These are phyloP conservation scores for Cyclotella choctawhatcheeana DNA, from an alignment of 108 stramenopile species.

Conservation along the genomic window DNA sequence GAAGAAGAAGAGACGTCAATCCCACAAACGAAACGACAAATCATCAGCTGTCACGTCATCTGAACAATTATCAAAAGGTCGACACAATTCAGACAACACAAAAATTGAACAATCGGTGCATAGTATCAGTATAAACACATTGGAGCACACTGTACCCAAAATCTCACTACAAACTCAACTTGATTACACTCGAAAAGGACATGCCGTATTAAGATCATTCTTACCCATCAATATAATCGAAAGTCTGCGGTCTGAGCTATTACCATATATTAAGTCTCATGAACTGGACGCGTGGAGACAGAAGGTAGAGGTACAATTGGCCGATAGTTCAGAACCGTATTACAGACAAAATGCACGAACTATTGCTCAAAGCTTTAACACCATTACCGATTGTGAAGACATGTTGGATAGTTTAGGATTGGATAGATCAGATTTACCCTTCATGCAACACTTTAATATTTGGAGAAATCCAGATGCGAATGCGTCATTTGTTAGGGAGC, in stretches of 20 bases:
- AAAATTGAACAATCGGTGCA: too few relatives aligned
- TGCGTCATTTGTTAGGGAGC: conserved; percentile 48
- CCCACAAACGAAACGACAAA: too few relatives aligned
- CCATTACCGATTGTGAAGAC: conserved; percentile 58
- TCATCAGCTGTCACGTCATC: too few relatives aligned
- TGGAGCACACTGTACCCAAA: neutral
- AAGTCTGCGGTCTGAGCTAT: conserved; percentile 48
- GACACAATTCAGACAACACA: too few relatives aligned
- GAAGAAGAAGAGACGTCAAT: neutral
- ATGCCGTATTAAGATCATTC: conserved; percentile 72
- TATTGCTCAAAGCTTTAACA: conserved; percentile 44
- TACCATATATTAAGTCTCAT: conserved; percentile 45
- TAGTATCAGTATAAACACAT: too few relatives aligned
- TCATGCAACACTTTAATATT: conserved; percentile 87
- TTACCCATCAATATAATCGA: conserved; percentile 41
- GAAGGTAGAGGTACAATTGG: conserved; percentile 82
- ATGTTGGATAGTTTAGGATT: conserved; percentile 59
- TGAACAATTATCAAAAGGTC: too few relatives aligned
- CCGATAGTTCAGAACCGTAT: conserved; percentile 37
- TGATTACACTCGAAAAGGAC: conserved; percentile 78
- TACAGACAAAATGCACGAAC: conserved; percentile 33
- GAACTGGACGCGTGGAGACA: conserved; percentile 75
- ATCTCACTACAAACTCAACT: conserved; percentile 65
- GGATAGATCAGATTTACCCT: conserved; percentile 60
- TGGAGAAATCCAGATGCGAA: conserved; percentile 52